phyloP scores from a whole-genome alignment of 768 basidiomycete genomes.

The Pleurotus giganteus region DNA sequence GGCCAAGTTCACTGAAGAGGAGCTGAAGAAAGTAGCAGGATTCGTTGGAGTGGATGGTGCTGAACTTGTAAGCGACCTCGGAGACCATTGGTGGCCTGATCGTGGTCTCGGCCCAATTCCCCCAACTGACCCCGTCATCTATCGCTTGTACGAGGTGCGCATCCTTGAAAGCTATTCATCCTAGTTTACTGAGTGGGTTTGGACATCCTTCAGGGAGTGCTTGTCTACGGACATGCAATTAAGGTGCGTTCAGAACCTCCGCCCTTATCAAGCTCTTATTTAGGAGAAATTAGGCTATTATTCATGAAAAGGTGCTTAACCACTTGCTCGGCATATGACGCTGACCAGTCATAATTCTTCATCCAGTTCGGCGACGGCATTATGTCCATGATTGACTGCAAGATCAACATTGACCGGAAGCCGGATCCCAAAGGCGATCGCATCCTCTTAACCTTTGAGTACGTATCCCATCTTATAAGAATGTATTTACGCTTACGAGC shows the following conservation, averaged over 20 bases:
- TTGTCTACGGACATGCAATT: slow-evolving; percentile 79
- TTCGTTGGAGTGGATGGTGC: slow-evolving; percentile 46
- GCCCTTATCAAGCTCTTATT: slow-evolving; percentile 1
- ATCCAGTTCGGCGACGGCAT: slow-evolving; percentile 80
- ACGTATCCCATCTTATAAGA: slow-evolving; percentile 24
- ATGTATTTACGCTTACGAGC: neutral
- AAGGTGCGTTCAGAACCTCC: slow-evolving; percentile 44
- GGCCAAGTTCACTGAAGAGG: slow-evolving; percentile 68
- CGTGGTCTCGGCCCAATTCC: slow-evolving; percentile 69
- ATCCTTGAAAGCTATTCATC: neutral
- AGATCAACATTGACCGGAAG: slow-evolving; percentile 64
- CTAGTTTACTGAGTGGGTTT: too few species aligned
- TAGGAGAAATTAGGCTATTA: slow-evolving; percentile 46
- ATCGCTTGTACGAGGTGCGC: slow-evolving; percentile 75
- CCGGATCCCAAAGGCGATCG: slow-evolving; percentile 78
- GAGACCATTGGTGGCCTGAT: slow-evolving; percentile 72
- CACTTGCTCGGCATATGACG: neutral
- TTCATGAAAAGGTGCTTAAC: slow-evolving; percentile 66
- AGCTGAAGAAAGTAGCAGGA: slow-evolving; percentile 50
- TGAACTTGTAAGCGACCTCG: slow-evolving; percentile 44
- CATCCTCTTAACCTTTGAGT: slow-evolving; percentile 80
- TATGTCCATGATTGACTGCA: slow-evolving; percentile 89
- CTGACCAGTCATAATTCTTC: neutral
- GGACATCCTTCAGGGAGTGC: slow-evolving; percentile 44
- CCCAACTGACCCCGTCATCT: slow-evolving; percentile 77